Base-by-base conservation (phyloP, 495 filamentous ascomycete species). In the Penicillium pulvis region DNA sequence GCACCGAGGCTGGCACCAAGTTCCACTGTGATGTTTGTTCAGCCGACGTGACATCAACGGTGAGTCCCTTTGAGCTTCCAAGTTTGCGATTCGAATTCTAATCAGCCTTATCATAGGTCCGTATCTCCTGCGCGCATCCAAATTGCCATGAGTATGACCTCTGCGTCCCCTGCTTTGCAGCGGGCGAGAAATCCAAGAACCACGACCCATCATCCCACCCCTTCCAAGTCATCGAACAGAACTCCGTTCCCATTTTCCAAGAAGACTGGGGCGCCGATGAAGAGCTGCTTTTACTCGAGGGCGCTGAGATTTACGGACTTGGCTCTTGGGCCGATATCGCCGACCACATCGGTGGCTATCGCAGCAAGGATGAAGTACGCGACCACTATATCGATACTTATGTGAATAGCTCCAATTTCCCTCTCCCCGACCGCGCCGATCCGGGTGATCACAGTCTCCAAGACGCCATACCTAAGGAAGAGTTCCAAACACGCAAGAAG, bases 241-340 rank as follows among this genome's bases (percentile, higher is more conserved):
- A 99, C 70, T 96, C 92, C 1, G 92, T 98, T 42, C 94, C 94
- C 1, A 98, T 99, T 41, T 99, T 96, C 62, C 86, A 92, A 58
- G 83, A 83, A 55, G 93, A 97, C 58, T 99, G 94, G 94, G 94
- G 94, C 43, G 94, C 94, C 6, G 94, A 99, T 69, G 94, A 99
- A 69, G 94, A 99, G 73, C 75, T 97, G 16, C 74, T 97, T 9
- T 78, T 99, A 42, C 76, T 99, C 23, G 95, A 99, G 73, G 94
- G 94, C 16, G 91, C 91, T n/a, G 95, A 99, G 71, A 96, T 90
- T 56, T 99, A 99, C 69, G 94, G 94, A 0, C 78, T 99, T 47
- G 94, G 94, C 7, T 97, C 92, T 6, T 99, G 94, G 94, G 91
- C 92, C 20, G 94, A 99, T 67, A 93, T 99, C 53, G 93, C 94